Percentiles rank a stretch among this genome's conserved stretches.
phyloP scores from a whole-genome alignment of 2,329 filamentous ascomycete species.

The Fusarium napiforme region DNA sequence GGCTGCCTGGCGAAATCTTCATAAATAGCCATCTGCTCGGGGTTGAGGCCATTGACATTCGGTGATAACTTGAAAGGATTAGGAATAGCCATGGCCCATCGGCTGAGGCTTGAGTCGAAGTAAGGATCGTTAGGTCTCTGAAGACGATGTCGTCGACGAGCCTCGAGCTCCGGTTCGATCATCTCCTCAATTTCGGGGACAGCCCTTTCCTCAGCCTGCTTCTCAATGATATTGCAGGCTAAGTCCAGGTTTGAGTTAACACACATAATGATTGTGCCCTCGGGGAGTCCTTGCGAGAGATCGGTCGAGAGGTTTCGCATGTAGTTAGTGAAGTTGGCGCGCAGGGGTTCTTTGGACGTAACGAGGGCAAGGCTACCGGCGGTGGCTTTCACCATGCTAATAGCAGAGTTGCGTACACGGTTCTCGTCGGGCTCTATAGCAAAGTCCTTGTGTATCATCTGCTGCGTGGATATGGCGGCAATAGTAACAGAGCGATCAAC shows the following conservation, averaged over 20 bases:
- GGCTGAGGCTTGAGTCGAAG: conserved; percentile 81
- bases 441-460: conserved; percentile 97
- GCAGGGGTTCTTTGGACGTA: conserved; percentile 96
- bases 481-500: conserved; percentile 98
- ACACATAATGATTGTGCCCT: conserved; percentile 97
- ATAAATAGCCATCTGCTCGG: conserved; percentile 94
- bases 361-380: conserved; percentile 94
- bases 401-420: conserved; percentile 83
- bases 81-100: conserved; percentile 94
- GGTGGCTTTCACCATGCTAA: conserved; percentile 94
- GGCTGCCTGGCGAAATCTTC: conserved; percentile 94
- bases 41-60: conserved; percentile 76
- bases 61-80: conserved; percentile 91
- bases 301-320: conserved; percentile 77
- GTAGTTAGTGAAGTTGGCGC: conserved; percentile 97
- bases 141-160: conserved; percentile 78
- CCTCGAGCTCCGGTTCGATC: conserved; percentile 82
- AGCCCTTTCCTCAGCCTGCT: conserved; percentile 92
- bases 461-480: conserved; percentile 93
- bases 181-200: conserved; percentile 95
- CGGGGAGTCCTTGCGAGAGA: conserved; percentile 84
- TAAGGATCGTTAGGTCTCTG: conserved; percentile 86
- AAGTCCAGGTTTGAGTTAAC: conserved; percentile 97
- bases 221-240: conserved; percentile 93
- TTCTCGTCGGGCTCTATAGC: conserved; percentile 91